Percentiles rank a stretch among this genome's conserved stretches.
Evolutionary conservation across 2,329 filamentous ascomycete genomes (phyloP).

Genomic region (Cladosporium phlei): DNA sequence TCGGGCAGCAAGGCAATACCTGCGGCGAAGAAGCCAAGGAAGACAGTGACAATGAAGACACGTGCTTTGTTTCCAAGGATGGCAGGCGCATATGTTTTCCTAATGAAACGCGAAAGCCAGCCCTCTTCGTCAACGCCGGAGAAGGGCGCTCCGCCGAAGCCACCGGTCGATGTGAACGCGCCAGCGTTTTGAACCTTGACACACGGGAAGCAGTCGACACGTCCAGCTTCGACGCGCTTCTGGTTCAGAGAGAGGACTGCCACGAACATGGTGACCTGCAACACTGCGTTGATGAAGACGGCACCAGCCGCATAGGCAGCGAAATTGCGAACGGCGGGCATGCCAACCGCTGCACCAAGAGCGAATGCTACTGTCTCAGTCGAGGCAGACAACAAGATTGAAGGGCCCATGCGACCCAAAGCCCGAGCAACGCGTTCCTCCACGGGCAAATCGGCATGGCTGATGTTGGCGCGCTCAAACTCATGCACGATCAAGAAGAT

Average conservation of each 20-base stretch:
- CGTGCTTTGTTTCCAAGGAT: conserved; percentile 79
- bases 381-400: conserved; percentile 88
- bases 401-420: conserved; percentile 93
- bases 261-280: conserved; percentile 96
- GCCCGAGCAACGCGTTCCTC: conserved; percentile 81
- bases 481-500: conserved; percentile 99
- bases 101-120: conserved; percentile 77
- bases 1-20: conserved; percentile 79
- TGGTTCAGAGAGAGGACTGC: conserved; percentile 90
- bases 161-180: conserved; percentile 59
- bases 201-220: conserved; percentile 90
- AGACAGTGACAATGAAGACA: conserved; percentile 68
- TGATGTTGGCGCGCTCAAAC: conserved; percentile 90
- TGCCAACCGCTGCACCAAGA: conserved; percentile 87
- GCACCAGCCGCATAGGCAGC: conserved; percentile 93
- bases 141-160: conserved; percentile 58
- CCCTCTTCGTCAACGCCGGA: conserved; percentile 76
- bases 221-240: conserved; percentile 76
- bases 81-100: conserved; percentile 78
- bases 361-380: conserved; percentile 94
- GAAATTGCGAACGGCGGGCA: conserved; percentile 97
- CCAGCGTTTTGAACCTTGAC: conserved; percentile 71
- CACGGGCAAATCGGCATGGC: conserved; percentile 81
- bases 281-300: conserved; percentile 92
- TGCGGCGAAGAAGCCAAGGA: conserved; percentile 81